Conservation (phyloP, 2,329 filamentous ascomycete species). For the Mariannaea sp. region DNA sequence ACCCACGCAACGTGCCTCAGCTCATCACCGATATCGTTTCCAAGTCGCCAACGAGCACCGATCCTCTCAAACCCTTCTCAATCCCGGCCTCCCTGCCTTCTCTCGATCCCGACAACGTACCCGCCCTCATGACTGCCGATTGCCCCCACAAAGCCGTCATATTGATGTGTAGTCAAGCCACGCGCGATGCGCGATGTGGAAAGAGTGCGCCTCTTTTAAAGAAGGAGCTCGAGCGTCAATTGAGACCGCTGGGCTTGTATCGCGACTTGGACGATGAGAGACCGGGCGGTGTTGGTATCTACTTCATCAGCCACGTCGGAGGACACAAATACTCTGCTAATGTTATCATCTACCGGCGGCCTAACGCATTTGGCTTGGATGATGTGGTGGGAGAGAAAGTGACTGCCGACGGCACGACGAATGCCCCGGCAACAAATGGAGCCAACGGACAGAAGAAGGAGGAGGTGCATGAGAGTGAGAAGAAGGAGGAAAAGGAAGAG, state of each 20-base stretch:
- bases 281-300: constrained; percentile 90
- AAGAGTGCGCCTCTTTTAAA: constrained; percentile 90
- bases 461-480: constrained; percentile 24
- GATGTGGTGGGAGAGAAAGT: constrained; percentile 31
- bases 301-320: constrained; percentile 95
- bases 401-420: constrained; percentile 18
- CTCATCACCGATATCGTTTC: constrained; percentile 75
- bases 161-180: constrained; percentile 90
- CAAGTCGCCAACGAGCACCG: constrained; percentile 73
- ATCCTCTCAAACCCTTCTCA: constrained; percentile 55
- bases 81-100: constrained; percentile 44
- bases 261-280: constrained; percentile 87
- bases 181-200: constrained; percentile 92
- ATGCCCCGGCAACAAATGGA: constrained; percentile 35
- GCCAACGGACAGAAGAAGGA: constrained; percentile 37
- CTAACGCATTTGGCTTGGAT: constrained; percentile 61
- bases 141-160: constrained; percentile 87
- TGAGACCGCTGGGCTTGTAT: constrained; percentile 82
- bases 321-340: constrained; percentile 98
- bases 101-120: constrained; percentile 36
- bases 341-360: constrained; percentile 83
- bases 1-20: constrained; percentile 71
- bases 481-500: constrained; percentile 32
- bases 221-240: constrained; percentile 85
- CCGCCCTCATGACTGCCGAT: constrained; percentile 47